Evolutionary conservation across 1,284 basidiomycete genomes (phyloP), one percentile per base, ranked within the genome.

Genomic region (Polyporus tsugae): DNA sequence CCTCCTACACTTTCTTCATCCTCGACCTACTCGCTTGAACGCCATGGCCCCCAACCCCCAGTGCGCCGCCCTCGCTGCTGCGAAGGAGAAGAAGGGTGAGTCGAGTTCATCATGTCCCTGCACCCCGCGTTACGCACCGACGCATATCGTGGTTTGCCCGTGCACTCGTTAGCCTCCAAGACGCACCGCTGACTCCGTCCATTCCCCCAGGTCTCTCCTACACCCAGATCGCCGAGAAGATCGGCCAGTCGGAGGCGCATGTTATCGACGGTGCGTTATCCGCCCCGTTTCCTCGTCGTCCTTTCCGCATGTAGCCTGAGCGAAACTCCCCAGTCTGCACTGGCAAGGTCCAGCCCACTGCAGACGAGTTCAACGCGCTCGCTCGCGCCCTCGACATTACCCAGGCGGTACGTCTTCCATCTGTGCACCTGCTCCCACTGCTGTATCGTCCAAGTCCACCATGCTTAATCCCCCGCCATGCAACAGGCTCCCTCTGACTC

Each of bases 51-150:
- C 79, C 73, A 81, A 84, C 75, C 82, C 85, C 46, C 84, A 85
- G 75, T 92, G 91, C 78, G 73, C 83, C 74, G 89, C 89, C 63
- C 81, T 92, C 72, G 81, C 82, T 71, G 80, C 80, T 57, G 91
- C 89, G 5, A 84, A 87, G 80, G 66, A 75, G 1, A 80, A 76
- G 75, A 83, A 83, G 70, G 86, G 91, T 90, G 61, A 22, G 78
- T 63, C 35, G 1, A 33, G 4, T 7, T 4, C 39, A 29, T 29
- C 29, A 29, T 25, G 22, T 25, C 46, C 9, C 19, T 9, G 6
- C 1, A 7, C 41, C 29, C 49, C 44, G 9, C 35, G 33, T 52
- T 7, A 29, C 60, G n/a, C 44, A 22, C 13, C n/a, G 33, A 19
- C n/a, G 29, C 11, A 4, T 4, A 57, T 57, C 33, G 13, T 33